Evolutionary conservation across 176 grass and related monocot species (phyloP), one percentile per base, ranked within the genome.

Genomic region (Oryza rufipogon): DNA sequence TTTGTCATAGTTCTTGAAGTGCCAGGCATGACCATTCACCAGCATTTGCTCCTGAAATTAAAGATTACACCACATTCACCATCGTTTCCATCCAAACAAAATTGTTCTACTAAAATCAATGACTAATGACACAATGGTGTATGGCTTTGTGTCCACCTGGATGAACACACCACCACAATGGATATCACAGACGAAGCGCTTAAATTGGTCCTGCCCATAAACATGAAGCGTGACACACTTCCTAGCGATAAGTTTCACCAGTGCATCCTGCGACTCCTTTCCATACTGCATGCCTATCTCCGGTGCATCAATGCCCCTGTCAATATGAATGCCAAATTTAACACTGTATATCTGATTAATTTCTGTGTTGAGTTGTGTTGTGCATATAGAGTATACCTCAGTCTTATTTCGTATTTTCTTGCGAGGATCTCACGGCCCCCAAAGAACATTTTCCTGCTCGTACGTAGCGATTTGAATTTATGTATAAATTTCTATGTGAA

Each of bases 271-370:
- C 0, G 89, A 85, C n/a, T 94, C 87, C 68, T 87, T 64, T 45
- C 87, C 89, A 44, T 91, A 91, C 47, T 67, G 68, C 87, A 85
- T 87, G 14, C 28, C 22, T 64, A 76, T 74, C 72, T 94, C 89
- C 14, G 89, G 92, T 42, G 92, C 92, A 79, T 94, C 92, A 65
- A 94, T 84, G 36, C 92, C 89, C 78, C 92, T 91, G 80, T 14
- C 81, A 28, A 23, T 23, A 65, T 49, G 22, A 17, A 74, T 32
- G 46, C 39, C 49, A 38, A 26, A 30, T 47, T 47, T 14, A 38
- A 26, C 48, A 25, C 32, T 4, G 36, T 71, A 28, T 60, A 70
- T 42, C 52, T 42, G 6, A 71, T 71, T 33, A 48, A 14, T 48
- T 47, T 1, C 12, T 33, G 15, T 51, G 22, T 16, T 75, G 32